Base-by-base conservation (phyloP, 208 protist species). In the Crithidia mellificae region DNA sequence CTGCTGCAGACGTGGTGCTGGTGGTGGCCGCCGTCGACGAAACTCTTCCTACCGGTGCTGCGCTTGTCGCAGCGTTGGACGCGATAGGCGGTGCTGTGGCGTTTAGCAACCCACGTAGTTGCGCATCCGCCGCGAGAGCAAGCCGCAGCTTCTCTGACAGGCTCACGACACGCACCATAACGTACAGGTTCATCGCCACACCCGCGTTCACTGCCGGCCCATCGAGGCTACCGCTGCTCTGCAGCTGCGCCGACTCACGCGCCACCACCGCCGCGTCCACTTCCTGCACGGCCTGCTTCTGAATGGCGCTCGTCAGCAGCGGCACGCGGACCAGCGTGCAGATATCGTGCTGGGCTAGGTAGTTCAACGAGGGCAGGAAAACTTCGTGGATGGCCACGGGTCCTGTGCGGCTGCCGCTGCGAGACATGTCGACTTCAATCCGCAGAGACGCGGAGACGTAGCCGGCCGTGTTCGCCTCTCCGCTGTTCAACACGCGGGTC, bases 151-250 rank as follows among this genome's bases (percentile, higher is more conserved):
- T 87, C 50, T 79, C 68, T 9, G 86, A 78, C 47, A 93, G 74
- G 44, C 87, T 84, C 11, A 93, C 43, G 20, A 91, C 87, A 14
- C 90, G 83, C 75, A 95, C 72, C 72, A 91, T 63, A 24, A 91
- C 74, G 50, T 80, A 84, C 8, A 93, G 30, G 34, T 72, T 50
- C n/a, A 73, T 12, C 29, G 57, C 61, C 53, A 73, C 55, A 1
- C 44, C 57, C 24, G 22, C 54, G 36, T 32, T 34, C 29, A 5
- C 15, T 5, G 11, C 54, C 22, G 49, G 38, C 4, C 59, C 36
- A 32, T 63, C 69, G 12, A 47, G 19, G 15, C 24, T 34, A 36
- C 50, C 62, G 34, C 38, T 59, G 59, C 46, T 55, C 22, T 65
- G 59, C 44, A 52, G 46, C 58, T 59, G 32, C 43, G 56, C 55